A percentile compares a stretch with the other conserved stretches of the same genome.
phyloP scores from a whole-genome alignment of 768 basidiomycete genomes.

The Lentinus tigrinus region DNA sequence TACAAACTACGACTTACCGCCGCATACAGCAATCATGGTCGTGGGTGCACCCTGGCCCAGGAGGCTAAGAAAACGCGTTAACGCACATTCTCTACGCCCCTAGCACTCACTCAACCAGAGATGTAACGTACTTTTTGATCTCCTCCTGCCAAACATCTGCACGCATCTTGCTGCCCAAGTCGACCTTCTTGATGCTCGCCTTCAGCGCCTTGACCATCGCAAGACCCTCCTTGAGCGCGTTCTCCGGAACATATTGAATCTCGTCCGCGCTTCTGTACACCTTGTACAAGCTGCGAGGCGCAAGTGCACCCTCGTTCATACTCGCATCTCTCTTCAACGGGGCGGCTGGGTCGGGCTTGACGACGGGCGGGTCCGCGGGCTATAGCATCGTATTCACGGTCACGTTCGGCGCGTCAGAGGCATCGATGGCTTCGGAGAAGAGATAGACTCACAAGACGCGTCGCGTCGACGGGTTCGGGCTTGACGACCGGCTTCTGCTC shows the following conservation, averaged over 20 bases:
- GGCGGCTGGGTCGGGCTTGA: not conserved
- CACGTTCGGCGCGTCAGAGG: not conserved
- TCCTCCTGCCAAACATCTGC: constrained; percentile 61
- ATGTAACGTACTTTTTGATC: constrained; percentile 41
- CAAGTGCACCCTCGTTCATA: not conserved
- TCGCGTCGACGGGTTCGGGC: constrained; percentile 30
- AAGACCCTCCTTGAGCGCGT: constrained; percentile 48
- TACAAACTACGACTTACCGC: constrained; percentile 38
- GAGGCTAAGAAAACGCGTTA: constrained; percentile 34
- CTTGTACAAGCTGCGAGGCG: constrained; percentile 30
- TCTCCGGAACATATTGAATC: constrained; percentile 48
- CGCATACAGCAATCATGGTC: constrained; percentile 65
- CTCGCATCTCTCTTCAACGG: not conserved
- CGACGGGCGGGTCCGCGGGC: not conserved
- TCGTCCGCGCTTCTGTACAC: constrained; percentile 40
- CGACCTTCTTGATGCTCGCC: constrained; percentile 39
- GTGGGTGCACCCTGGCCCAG: constrained; percentile 49
- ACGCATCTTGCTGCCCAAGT: constrained; percentile 54
- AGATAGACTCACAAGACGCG: constrained; percentile 7
- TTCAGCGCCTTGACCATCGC: constrained; percentile 53
- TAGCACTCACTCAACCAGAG: not conserved
- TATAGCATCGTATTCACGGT: constrained; percentile 13
- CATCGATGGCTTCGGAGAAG: not conserved
- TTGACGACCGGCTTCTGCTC: constrained; percentile 26
- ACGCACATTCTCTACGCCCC: not conserved